These are phyloP conservation scores for Wilhelminamyces savonicus DNA, from an alignment of 805 yeast genomes.

Conservation along the genomic window DNA sequence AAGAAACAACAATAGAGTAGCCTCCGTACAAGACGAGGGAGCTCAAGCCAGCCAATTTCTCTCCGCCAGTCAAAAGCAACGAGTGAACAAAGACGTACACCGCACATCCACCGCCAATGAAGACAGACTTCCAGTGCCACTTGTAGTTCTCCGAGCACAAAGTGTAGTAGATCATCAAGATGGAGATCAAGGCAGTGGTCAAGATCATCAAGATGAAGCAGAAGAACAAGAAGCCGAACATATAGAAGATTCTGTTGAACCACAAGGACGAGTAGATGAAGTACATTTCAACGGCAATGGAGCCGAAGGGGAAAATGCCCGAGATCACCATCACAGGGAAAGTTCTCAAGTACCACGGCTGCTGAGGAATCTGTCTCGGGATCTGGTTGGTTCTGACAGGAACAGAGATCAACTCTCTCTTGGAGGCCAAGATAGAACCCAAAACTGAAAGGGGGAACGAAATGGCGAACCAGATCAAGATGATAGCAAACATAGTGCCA, in stretches of 20 bases:
- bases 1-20: constrained; percentile 68
- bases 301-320: constrained; percentile 92
- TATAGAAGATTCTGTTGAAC: constrained; percentile 90
- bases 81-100: constrained; percentile 82
- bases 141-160: constrained; percentile 87
- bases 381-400: constrained; percentile 94
- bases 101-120: constrained; percentile 86
- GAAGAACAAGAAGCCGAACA: constrained; percentile 95
- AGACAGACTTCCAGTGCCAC: constrained; percentile 95
- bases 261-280: constrained; percentile 87
- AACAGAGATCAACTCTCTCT: constrained; percentile 46
- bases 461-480: constrained; percentile 77
- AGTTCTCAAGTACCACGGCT: constrained; percentile 76
- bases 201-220: constrained; percentile 77
- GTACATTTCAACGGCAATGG: constrained; percentile 91
- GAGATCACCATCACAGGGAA: constrained; percentile 64
- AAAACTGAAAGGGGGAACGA: constrained; percentile 78
- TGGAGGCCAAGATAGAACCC: constrained; percentile 79
- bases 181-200: constrained; percentile 75
- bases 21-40: constrained; percentile 79
- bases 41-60: constrained; percentile 59
- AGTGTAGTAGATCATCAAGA: constrained; percentile 75
- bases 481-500: constrained; percentile 79
- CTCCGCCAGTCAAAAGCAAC: constrained; percentile 61
- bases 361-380: constrained; percentile 91